phyloP scores from a whole-genome alignment of 495 filamentous ascomycete species.

The Evernia prunastri region DNA sequence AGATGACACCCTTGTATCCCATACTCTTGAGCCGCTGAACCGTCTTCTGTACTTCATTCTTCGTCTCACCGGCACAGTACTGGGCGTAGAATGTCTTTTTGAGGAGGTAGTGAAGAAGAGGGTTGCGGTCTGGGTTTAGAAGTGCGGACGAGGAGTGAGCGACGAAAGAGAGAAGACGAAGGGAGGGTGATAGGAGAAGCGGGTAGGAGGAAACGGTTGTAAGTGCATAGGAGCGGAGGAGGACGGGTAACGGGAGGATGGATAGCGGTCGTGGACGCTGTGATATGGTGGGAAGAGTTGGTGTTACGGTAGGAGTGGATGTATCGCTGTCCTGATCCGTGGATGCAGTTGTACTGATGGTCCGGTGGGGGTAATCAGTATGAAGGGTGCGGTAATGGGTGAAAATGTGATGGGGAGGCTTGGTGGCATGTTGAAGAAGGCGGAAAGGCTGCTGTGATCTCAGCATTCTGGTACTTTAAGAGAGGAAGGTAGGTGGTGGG shows the following conservation, averaged over 20 bases:
- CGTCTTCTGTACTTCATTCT: conserved; percentile 31
- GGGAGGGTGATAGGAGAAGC: conserved; percentile 61
- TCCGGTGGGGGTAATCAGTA: conserved; percentile 4
- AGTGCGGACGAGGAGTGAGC: conserved; percentile 57
- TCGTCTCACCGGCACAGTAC: conserved; percentile 43
- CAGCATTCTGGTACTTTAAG: conserved; percentile 5
- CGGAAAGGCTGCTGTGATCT: conserved; percentile 4
- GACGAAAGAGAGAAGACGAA: conserved; percentile 60
- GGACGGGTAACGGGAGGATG: conserved; percentile 62
- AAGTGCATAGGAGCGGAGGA: conserved; percentile 74
- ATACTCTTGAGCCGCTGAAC: conserved; percentile 36
- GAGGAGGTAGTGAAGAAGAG: conserved; percentile 35
- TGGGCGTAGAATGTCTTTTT: conserved; percentile 44
- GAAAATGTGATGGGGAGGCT: background rate
- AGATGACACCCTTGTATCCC: conserved; percentile 42
- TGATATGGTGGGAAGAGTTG: background rate
- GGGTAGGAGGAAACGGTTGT: conserved; percentile 75
- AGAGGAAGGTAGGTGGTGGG: no score
- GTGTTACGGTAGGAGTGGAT: background rate
- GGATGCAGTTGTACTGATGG: conserved; percentile 15
- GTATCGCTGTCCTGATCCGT: background rate
- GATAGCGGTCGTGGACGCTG: conserved; percentile 48
- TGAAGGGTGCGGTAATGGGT: conserved; percentile 2
- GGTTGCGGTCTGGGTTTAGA: conserved; percentile 40
- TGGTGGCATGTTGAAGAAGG: conserved; percentile 4